These are phyloP conservation scores for Pseudonitzschia pungens DNA, from an alignment of 108 stramenopile genomes.

Conservation along the genomic window DNA sequence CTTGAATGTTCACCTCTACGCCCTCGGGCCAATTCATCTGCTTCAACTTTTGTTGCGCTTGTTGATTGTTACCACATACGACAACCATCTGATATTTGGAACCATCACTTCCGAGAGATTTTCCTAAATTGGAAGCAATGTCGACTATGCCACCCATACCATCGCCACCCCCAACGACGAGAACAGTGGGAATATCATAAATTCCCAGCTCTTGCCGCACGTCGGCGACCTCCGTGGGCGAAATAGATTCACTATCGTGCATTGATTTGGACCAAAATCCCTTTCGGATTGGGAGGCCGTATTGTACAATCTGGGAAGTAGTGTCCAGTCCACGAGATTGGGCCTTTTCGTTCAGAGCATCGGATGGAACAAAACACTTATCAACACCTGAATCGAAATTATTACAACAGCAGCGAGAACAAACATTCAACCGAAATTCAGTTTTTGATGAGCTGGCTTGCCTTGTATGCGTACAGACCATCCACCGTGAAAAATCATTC, in stretches of 20 bases:
- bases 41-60: slow-evolving; percentile 52
- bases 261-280: slow-evolving; percentile 76
- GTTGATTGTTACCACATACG: slow-evolving; percentile 92
- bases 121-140: slow-evolving; percentile 73
- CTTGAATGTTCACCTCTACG: slow-evolving; percentile 65
- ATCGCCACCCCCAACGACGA: slow-evolving; percentile 95
- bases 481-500: neutral
- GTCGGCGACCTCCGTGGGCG: slow-evolving; percentile 2
- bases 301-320: slow-evolving; percentile 65
- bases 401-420: too few species aligned
- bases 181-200: slow-evolving; percentile 69
- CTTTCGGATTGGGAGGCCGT: slow-evolving; percentile 93
- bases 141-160: slow-evolving; percentile 91
- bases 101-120: slow-evolving; percentile 43
- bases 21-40: slow-evolving; percentile 46
- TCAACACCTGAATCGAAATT: slow-evolving; percentile 54
- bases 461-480: too few species aligned
- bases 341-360: slow-evolving; percentile 69
- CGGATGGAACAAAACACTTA: slow-evolving; percentile 90
- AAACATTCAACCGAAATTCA: neutral
- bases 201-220: slow-evolving; percentile 66
- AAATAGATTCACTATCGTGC: neutral
- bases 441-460: too few species aligned
- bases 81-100: slow-evolving; percentile 86
- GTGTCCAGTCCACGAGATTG: slow-evolving; percentile 42